phyloP scores from a whole-genome alignment of 139 green algal species.

The Chlorella sp. region DNA sequence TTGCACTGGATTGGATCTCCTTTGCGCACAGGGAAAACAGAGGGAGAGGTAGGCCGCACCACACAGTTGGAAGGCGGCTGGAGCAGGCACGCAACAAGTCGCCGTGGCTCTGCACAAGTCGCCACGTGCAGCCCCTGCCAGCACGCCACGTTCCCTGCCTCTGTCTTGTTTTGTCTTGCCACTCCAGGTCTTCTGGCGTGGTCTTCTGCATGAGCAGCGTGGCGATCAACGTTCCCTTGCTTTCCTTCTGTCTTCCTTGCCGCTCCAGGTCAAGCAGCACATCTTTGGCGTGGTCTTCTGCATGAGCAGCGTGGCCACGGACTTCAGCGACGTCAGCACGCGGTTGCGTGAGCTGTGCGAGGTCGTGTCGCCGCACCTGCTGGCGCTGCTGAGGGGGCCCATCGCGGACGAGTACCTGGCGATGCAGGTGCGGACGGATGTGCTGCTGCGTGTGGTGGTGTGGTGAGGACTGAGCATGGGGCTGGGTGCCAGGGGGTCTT shows the following conservation, averaged over 20 bases:
- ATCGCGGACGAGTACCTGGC: slow-evolving; percentile 31
- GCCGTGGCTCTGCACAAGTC: too few species aligned
- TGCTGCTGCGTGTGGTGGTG: not conserved
- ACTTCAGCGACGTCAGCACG: slow-evolving; percentile 34
- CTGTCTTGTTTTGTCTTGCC: too few species aligned
- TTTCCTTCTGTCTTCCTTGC: too few species aligned
- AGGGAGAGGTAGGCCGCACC: too few species aligned
- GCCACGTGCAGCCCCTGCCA: too few species aligned
- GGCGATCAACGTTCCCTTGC: too few species aligned
- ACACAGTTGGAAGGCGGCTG: too few species aligned
- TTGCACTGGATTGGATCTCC: not conserved
- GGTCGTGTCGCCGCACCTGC: slow-evolving; percentile 38
- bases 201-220: too few species aligned
- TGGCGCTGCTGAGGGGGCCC: slow-evolving; percentile 19
- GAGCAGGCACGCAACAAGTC: too few species aligned
- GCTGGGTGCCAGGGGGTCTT: not conserved
- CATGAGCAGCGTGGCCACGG: slow-evolving; percentile 31
- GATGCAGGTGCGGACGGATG: not conserved
- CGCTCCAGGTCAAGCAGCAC: slow-evolving; percentile 34
- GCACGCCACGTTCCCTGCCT: too few species aligned
- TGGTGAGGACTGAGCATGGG: not conserved
- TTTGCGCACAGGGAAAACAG: too few species aligned
- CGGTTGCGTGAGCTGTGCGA: slow-evolving; percentile 40
- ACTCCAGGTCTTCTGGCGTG: slow-evolving; percentile 39
- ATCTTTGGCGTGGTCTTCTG: slow-evolving; percentile 54